Evolutionary conservation across 805 yeast genomes (phyloP).

Genomic region (Maudiozyma serrabonitensis): DNA sequence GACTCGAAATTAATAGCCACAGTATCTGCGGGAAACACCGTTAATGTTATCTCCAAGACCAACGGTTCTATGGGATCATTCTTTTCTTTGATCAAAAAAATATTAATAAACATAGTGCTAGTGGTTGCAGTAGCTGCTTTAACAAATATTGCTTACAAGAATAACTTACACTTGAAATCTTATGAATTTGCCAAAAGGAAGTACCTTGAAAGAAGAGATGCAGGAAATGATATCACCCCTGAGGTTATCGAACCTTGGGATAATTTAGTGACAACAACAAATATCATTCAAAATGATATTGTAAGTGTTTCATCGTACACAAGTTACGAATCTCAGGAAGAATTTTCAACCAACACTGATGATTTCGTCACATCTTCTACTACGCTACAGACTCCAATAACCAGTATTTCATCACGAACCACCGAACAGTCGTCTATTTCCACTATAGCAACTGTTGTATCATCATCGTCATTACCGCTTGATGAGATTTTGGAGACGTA

Average conservation of each 20-base stretch:
- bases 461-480: background rate
- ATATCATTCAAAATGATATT: background rate
- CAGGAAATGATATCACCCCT: constrained; percentile 1
- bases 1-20: constrained; percentile 59
- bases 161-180: constrained; percentile 17
- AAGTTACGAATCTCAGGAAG: background rate
- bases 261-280: constrained; percentile 1
- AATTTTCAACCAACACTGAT: background rate
- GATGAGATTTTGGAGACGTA: background rate
- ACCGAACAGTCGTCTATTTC: background rate
- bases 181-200: constrained; percentile 12
- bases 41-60: constrained; percentile 40
- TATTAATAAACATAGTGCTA: constrained; percentile 19
- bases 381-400: background rate
- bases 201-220: constrained; percentile 11
- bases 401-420: background rate
- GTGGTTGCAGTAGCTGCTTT: constrained; percentile 17
- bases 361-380: background rate
- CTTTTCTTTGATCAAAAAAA: background rate
- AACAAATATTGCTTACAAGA: constrained; percentile 18
- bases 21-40: constrained; percentile 67
- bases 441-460: background rate
- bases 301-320: background rate
- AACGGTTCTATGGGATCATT: background rate
- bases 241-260: constrained; percentile 7